Percentiles rank a stretch among this genome's conserved stretches.
These are phyloP conservation scores for Tricholoma sp. DNA, from an alignment of 768 basidiomycete species.

Conservation along the genomic window DNA sequence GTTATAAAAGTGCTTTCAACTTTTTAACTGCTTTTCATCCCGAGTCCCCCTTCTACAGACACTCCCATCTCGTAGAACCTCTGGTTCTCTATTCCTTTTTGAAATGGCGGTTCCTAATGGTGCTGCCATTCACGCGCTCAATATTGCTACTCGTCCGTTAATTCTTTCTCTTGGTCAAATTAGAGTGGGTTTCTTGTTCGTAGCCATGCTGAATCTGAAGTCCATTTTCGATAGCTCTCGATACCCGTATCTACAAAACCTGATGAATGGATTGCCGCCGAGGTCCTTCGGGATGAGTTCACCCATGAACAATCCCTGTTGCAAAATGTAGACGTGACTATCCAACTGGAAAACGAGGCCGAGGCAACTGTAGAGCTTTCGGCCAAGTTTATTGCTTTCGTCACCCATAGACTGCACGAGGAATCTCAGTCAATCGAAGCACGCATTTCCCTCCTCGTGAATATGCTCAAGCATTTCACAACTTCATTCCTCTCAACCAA, in stretches of 20 bases:
- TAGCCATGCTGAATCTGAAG: slow-evolving; percentile 3
- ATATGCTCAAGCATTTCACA: slow-evolving; percentile 75
- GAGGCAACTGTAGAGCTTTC: slow-evolving; percentile 75
- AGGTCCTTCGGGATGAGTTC: slow-evolving; percentile 89
- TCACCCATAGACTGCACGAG: slow-evolving; percentile 57
- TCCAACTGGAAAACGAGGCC: slow-evolving; percentile 45
- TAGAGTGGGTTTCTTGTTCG: slow-evolving; percentile 38
- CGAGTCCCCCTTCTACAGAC: slow-evolving; percentile 19
- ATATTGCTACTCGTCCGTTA: slow-evolving; percentile 44
- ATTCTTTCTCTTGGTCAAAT: slow-evolving; percentile 42
- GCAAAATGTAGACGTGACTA: slow-evolving; percentile 51
- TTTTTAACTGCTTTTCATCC: slow-evolving; percentile 22
- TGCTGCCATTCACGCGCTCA: slow-evolving; percentile 26
- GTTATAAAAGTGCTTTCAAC: slow-evolving; percentile 25
- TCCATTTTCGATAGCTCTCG: slow-evolving; percentile 48
- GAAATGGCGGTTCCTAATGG: slow-evolving; percentile 39
- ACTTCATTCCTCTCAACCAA: slow-evolving; percentile 60
- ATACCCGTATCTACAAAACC: slow-evolving; percentile 79
- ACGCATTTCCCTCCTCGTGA: slow-evolving; percentile 62
- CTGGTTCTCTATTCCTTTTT: slow-evolving; percentile 13
- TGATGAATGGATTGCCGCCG: slow-evolving; percentile 90
- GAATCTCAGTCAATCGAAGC: slow-evolving; percentile 48
- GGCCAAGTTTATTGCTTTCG: slow-evolving; percentile 78
- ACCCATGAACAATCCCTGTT: slow-evolving; percentile 53
- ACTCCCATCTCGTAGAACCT: slow-evolving; percentile 14